Evolutionary conservation across 1,284 basidiomycete genomes (phyloP).

Genomic region (Rhodotorula sp.): DNA sequence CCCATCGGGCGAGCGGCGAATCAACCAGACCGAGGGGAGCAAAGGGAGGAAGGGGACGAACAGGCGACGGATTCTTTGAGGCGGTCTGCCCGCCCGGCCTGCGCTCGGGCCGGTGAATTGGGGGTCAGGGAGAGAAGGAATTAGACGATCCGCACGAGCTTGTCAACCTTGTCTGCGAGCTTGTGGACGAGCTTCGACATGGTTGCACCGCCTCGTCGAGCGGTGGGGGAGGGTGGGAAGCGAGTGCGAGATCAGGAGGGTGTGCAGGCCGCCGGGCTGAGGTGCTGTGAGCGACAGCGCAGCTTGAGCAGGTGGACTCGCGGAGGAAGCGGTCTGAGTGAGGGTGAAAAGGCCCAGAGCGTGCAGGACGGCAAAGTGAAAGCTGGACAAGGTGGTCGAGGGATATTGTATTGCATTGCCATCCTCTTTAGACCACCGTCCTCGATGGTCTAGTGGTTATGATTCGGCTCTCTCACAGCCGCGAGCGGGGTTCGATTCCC

Average conservation of each 20-base stretch:
- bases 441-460: conserved; percentile 25
- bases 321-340: background rate
- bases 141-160: conserved; percentile 25
- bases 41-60: background rate
- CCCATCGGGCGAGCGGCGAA: no score
- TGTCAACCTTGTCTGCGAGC: conserved; percentile 33
- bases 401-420: no score
- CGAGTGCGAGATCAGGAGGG: background rate
- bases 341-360: background rate
- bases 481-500: conserved; percentile 24
- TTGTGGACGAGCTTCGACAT: background rate
- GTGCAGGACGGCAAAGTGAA: background rate
- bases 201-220: background rate
- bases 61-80: conserved; percentile 14
- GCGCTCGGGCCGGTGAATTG: background rate
- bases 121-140: fast-evolving
- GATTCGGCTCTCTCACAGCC: conserved; percentile 24
- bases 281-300: background rate
- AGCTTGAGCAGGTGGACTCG: background rate
- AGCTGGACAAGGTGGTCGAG: no score
- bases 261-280: no score
- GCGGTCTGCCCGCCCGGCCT: conserved; percentile 1
- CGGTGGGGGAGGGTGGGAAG: background rate
- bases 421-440: background rate
- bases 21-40: no score